A percentile compares a stretch with the other conserved stretches of the same genome.
Evolutionary conservation across 441 rosid genomes (phyloP).

Genomic region (Geranium incanum): DNA sequence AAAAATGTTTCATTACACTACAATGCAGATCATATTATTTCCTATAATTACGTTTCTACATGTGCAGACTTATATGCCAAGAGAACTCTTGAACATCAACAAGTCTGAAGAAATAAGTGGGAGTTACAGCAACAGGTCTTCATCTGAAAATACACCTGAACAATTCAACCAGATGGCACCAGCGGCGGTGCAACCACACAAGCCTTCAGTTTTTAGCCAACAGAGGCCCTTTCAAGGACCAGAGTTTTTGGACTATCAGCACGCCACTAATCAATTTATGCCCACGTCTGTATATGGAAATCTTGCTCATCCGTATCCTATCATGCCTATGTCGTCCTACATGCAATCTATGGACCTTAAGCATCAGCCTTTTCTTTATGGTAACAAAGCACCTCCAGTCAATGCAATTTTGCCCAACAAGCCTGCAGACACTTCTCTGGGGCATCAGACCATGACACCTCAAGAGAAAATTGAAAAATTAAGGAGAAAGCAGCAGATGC

Average conservation of each 20-base stretch:
- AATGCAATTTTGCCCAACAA: constrained; percentile 34
- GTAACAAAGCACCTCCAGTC: constrained; percentile 42
- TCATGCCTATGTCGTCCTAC: constrained; percentile 45
- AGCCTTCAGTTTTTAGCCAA: constrained; percentile 38
- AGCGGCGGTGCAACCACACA: constrained; percentile 30
- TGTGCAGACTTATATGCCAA: constrained; percentile 42
- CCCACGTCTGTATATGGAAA: constrained; percentile 45
- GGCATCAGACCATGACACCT: constrained; percentile 72
- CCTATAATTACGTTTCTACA: not conserved
- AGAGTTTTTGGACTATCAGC: constrained; percentile 48
- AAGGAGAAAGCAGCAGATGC: constrained; percentile 90
- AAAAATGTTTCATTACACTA: not conserved
- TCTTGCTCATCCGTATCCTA: constrained; percentile 46
- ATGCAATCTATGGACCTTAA: constrained; percentile 41
- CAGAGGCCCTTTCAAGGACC: constrained; percentile 44
- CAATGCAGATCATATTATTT: not conserved
- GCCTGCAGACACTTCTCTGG: constrained; percentile 34
- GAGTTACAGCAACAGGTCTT: constrained; percentile 38
- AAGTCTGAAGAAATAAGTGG: constrained; percentile 39
- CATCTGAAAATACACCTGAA: constrained; percentile 33
- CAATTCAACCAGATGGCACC: constrained; percentile 40
- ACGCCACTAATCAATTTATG: constrained; percentile 39
- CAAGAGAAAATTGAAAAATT: constrained; percentile 87
- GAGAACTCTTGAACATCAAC: constrained; percentile 39
- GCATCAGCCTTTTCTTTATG: constrained; percentile 42